Conservation (phyloP, 2,329 filamentous ascomycete genomes). For the Colletotrichum musicola region DNA sequence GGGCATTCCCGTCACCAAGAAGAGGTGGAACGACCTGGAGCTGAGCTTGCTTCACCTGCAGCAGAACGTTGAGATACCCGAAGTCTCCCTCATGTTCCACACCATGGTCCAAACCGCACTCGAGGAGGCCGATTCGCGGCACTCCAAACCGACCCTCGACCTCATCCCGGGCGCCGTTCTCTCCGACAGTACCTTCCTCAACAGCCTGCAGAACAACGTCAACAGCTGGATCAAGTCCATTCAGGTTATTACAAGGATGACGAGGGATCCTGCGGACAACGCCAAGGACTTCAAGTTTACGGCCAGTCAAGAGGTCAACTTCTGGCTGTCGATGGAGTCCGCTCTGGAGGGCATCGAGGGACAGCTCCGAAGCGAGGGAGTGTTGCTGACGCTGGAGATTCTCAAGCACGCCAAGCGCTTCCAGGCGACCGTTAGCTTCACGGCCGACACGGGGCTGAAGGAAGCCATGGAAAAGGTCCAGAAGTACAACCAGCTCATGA, state of each 20-base stretch:
- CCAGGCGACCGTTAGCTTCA: slow-evolving; percentile 96
- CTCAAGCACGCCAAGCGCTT: slow-evolving; percentile 98
- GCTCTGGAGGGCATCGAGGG: slow-evolving; percentile 91
- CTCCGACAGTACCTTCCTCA: slow-evolving; percentile 91
- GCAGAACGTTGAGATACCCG: slow-evolving; percentile 98
- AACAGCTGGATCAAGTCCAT: slow-evolving; percentile 99
- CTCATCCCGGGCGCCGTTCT: slow-evolving; percentile 81
- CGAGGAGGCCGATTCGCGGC: slow-evolving; percentile 78
- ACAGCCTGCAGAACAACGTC: slow-evolving; percentile 91
- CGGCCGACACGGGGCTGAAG: slow-evolving; percentile 93
- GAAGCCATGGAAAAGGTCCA: slow-evolving; percentile 96
- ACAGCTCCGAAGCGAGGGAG: slow-evolving; percentile 89
- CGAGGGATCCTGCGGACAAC: slow-evolving; percentile 80
- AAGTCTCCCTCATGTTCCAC: slow-evolving; percentile 88
- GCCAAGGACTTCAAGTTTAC: slow-evolving; percentile 68
- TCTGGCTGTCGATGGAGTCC: slow-evolving; percentile 98
- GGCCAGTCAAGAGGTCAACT: slow-evolving; percentile 97
- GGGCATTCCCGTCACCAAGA: slow-evolving; percentile 96
- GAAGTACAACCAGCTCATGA: slow-evolving; percentile 99
- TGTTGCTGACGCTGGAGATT: slow-evolving; percentile 91
- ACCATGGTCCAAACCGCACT: slow-evolving; percentile 88
- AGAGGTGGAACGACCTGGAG: slow-evolving; percentile 94
- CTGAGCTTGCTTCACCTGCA: slow-evolving; percentile 91
- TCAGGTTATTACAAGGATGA: slow-evolving; percentile 94
- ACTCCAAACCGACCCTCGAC: slow-evolving; percentile 80